These are phyloP conservation scores for Trichoderma aggressivum DNA, from an alignment of 2,329 filamentous ascomycete genomes.

Conservation along the genomic window DNA sequence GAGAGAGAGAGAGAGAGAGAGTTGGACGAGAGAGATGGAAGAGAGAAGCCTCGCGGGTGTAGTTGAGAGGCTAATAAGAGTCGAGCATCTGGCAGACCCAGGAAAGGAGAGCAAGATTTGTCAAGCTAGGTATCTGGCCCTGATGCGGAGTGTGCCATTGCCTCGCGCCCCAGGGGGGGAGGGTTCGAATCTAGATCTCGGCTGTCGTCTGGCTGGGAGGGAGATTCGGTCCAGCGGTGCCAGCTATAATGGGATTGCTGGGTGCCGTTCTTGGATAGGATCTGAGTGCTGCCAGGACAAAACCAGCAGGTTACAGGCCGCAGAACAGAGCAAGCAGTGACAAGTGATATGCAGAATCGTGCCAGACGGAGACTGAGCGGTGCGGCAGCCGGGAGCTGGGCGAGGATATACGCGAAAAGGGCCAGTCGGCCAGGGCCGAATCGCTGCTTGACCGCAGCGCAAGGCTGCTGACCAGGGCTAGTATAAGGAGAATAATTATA, in stretches of 20 bases:
- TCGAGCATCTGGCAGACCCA: constrained; percentile 1
- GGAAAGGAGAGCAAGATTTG: constrained; percentile 11
- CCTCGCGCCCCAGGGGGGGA: neutral
- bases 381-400: constrained; percentile 5
- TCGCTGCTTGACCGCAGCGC: constrained; percentile 6
- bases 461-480: constrained; percentile 5
- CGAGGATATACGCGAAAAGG: constrained; percentile 9
- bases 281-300: neutral
- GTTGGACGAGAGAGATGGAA: neutral
- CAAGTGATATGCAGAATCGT: neutral
- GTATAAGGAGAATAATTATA: constrained; percentile 15
- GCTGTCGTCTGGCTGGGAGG: constrained; percentile 3
- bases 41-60: neutral
- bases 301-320: neutral
- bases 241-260: neutral
- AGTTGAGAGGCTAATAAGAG: neutral
- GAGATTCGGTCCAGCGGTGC: neutral
- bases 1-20: neutral
- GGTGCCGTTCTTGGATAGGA: neutral
- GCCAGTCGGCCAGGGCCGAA: neutral
- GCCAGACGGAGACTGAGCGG: neutral
- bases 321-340: neutral
- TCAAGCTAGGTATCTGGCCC: constrained; percentile 15
- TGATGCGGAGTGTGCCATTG: constrained; percentile 18
- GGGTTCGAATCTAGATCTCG: constrained; percentile 10